Base-by-base conservation (phyloP, 306 rosid genomes). In the Betula pendula region DNA sequence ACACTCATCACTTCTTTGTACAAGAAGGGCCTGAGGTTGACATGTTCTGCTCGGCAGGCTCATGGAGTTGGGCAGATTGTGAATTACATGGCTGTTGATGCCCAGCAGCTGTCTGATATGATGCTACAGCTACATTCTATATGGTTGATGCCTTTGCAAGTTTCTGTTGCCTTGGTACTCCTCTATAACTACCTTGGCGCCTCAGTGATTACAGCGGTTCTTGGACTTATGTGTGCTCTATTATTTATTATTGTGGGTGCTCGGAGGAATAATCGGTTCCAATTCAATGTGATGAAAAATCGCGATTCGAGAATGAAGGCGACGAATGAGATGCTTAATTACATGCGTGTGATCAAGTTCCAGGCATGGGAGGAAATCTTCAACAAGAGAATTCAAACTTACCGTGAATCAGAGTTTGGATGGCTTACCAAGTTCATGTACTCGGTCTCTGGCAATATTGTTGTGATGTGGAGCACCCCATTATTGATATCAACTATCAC, bases 301-400 rank as follows among this genome's bases (percentile, higher is more conserved):
- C 97, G 98, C 0, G 98, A 95, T 70, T 85, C 88, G 6, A 88
- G 98, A 68, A 92, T 95, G 98, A 92, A 95, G 84, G 97, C 98
- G 25, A 93, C 94, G 19, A 95, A 92, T 71, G 98, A 95, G 92
- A 88, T 90, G 96, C 96, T 95, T 24, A 95, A 92, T 71, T 90
- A 95, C 84, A 90, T 90, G 97, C 87, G 98, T 3, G 98, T 92
- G 74, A 95, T 95, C 73, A 95, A 95, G 92, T 95, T 95, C 79
- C 98, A 92, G 70, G 97, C 98, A 10, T 95, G 98, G 98, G 98
- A 95, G 73, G 89, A 95, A 16, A 93, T 92, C 77, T 95, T 95
- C 89, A 90, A 89, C 50, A 77, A 79, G 76, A 92, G 97, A 51
- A 83, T 95, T 48, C 80, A 73, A 74, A 65, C 68, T 5, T 89